These are phyloP conservation scores for Tricholoma saponaceum DNA, from an alignment of 768 basidiomycete species.

Conservation along the genomic window DNA sequence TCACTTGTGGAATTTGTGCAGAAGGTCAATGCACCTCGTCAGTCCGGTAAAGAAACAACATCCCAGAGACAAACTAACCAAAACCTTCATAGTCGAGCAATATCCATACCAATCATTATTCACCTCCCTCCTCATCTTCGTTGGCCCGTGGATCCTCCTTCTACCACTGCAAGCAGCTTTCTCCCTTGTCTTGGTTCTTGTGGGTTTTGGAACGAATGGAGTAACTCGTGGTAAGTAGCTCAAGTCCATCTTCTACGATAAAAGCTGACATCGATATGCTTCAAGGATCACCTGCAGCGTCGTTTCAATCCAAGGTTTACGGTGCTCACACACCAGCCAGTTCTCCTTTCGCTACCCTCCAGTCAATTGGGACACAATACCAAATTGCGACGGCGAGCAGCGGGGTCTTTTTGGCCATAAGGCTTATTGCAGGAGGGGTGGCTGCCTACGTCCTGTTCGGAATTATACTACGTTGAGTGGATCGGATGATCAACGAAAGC, in stretches of 20 bases:
- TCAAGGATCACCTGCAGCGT: slow-evolving; percentile 22
- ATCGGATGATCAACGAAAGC: too few relatives aligned
- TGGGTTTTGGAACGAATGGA: slow-evolving; percentile 15
- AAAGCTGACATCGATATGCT: neutral
- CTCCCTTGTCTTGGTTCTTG: slow-evolving; percentile 7
- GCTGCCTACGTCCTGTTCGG: slow-evolving; percentile 13
- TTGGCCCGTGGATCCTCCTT: slow-evolving; percentile 21
- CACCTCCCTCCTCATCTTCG: slow-evolving; percentile 13
- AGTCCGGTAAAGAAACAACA: neutral
- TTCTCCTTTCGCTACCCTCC: slow-evolving; percentile 18
- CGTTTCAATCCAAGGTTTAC: slow-evolving; percentile 19
- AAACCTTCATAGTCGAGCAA: slow-evolving; percentile 7
- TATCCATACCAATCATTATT: slow-evolving; percentile 11
- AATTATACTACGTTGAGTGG: slow-evolving; percentile 6
- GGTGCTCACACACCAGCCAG: slow-evolving; percentile 19
- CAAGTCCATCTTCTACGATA: neutral
- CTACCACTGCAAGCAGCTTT: slow-evolving; percentile 17
- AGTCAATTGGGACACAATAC: slow-evolving; percentile 21
- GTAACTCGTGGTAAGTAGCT: slow-evolving; percentile 18
- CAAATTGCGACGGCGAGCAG: slow-evolving; percentile 54
- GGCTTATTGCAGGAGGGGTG: slow-evolving; percentile 14
- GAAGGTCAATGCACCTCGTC: slow-evolving; percentile 3
- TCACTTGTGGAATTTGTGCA: neutral
- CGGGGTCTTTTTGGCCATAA: slow-evolving; percentile 53
- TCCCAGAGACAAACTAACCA: neutral